Conservation (phyloP, 257 asterid species). For the Solanum sitiens region DNA sequence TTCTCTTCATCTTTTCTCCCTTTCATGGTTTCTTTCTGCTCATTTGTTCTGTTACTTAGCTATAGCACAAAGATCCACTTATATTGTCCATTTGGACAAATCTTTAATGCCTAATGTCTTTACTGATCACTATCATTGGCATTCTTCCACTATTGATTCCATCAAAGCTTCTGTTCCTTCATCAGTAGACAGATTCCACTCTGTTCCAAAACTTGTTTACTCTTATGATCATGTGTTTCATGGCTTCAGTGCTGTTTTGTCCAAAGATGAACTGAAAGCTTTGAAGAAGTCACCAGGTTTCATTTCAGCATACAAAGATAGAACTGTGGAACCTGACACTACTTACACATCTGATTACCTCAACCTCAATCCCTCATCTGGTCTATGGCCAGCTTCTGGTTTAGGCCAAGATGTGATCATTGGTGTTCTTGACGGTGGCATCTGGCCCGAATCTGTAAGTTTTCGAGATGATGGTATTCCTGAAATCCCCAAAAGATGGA, state of each 20-base stretch:
- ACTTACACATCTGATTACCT: constrained; percentile 10
- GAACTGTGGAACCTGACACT: neutral
- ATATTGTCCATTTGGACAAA: neutral
- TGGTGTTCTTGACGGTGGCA: constrained; percentile 3
- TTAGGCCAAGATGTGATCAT: constrained; percentile 6
- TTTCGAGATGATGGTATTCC: constrained; percentile 4
- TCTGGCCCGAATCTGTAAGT: constrained; percentile 8
- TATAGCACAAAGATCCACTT: neutral
- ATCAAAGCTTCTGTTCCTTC: neutral
- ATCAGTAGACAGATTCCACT: neutral
- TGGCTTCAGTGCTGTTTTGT: neutral
- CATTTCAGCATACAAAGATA: neutral
- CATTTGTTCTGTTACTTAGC: neutral
- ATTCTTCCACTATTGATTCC: neutral
- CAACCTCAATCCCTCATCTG: constrained; percentile 1
- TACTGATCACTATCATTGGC: neutral
- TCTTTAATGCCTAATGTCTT: neutral
- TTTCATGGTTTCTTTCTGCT: neutral
- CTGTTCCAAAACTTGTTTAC: neutral
- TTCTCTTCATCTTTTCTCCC: neutral
- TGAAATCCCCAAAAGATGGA: constrained; percentile 12
- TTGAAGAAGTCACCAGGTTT: neutral
- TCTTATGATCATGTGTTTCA: neutral
- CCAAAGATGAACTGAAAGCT: neutral
- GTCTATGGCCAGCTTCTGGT: constrained; percentile 6